Percentiles rank a stretch among this genome's conserved stretches.
Evolutionary conservation across 2,329 filamentous ascomycete genomes (phyloP).

Genomic region (Colletotrichum costaricense): DNA sequence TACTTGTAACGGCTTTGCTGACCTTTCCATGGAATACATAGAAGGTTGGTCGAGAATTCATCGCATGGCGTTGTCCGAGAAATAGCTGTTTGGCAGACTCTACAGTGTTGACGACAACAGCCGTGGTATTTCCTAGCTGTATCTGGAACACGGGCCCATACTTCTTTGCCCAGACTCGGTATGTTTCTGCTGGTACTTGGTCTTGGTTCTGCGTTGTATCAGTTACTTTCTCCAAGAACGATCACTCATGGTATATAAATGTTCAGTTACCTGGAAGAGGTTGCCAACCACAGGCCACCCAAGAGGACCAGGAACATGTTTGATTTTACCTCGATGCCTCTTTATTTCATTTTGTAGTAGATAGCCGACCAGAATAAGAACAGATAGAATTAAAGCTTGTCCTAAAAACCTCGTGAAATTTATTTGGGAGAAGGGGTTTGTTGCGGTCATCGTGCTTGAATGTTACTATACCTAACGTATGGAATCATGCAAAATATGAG

Average conservation of each 20-base stretch:
- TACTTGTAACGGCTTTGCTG: conserved; percentile 51
- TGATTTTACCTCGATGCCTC: conserved; percentile 16
- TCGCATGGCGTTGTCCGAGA: conserved; percentile 73
- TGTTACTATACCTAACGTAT: no score
- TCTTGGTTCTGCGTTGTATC: neutral
- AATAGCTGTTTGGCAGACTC: conserved; percentile 73
- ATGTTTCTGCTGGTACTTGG: conserved; percentile 38
- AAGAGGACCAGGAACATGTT: conserved; percentile 30
- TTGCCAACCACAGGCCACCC: conserved; percentile 34
- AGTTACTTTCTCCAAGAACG: neutral
- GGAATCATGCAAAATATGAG: no score
- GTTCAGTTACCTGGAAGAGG: conserved; percentile 14
- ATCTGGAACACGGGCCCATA: conserved; percentile 48
- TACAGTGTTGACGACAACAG: conserved; percentile 75
- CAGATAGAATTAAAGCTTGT: neutral
- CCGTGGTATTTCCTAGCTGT: conserved; percentile 59
- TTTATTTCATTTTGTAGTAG: conserved; percentile 18
- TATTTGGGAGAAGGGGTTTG: no score
- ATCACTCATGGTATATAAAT: neutral
- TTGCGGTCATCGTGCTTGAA: neutral
- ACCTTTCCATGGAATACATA: conserved; percentile 72
- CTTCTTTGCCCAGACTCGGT: conserved; percentile 41
- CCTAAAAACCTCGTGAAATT: neutral
- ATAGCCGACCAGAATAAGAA: neutral
- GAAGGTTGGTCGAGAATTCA: conserved; percentile 73